These are phyloP conservation scores for Ceratocystis smalleyi DNA, from an alignment of 2,329 filamentous ascomycete genomes.

Conservation along the genomic window DNA sequence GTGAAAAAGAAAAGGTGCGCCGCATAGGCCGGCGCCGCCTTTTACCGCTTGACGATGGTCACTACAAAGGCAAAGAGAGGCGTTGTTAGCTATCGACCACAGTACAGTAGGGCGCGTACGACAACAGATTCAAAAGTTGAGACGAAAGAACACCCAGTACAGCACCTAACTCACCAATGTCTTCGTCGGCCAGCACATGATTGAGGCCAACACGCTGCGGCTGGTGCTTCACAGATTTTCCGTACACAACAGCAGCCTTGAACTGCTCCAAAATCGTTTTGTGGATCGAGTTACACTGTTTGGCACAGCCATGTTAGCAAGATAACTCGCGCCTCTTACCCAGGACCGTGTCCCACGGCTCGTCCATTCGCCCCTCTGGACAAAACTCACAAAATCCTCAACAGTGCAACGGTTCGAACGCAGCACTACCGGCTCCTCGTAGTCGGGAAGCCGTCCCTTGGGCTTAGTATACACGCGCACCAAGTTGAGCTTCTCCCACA, in stretches of 20 bases:
- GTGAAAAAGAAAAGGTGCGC: neutral
- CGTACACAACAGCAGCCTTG: slow-evolving; percentile 89
- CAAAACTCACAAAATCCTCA: slow-evolving; percentile 77
- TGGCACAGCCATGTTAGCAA: neutral
- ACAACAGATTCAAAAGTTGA: neutral
- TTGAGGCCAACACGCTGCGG: slow-evolving; percentile 83
- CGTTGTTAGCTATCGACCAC: neutral
- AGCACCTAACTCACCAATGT: slow-evolving; percentile 51
- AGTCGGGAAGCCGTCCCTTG: slow-evolving; percentile 88
- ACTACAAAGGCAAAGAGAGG: slow-evolving; percentile 4
- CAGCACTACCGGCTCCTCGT: slow-evolving; percentile 78
- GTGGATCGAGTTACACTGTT: slow-evolving; percentile 89
- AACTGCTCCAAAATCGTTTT: slow-evolving; percentile 92
- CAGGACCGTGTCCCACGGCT: too few species aligned
- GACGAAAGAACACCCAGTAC: neutral
- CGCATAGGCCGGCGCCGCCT: neutral
- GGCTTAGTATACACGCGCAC: slow-evolving; percentile 95
- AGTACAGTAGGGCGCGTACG: neutral
- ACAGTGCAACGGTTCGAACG: slow-evolving; percentile 70
- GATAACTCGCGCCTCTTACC: too few species aligned
- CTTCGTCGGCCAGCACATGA: slow-evolving; percentile 89
- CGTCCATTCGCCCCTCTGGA: too few species aligned
- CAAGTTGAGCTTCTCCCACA: slow-evolving; percentile 95
- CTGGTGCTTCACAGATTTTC: slow-evolving; percentile 96
- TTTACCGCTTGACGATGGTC: slow-evolving; percentile 17